phyloP scores from a whole-genome alignment of 345 rosid species.

The Sapria himalayana region DNA sequence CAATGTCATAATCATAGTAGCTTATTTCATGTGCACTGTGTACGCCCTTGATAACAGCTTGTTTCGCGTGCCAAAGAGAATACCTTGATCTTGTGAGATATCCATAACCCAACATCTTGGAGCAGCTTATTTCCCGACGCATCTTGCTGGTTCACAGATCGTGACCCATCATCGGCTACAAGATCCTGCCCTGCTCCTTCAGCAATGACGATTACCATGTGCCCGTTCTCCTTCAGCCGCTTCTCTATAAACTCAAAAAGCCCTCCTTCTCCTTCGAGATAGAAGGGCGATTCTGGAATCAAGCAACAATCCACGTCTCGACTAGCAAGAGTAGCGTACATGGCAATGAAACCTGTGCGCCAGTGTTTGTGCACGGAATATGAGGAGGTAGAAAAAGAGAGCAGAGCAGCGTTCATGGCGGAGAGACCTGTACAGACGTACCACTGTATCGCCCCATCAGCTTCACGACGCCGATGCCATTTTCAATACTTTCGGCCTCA shows the following conservation, averaged over 20 bases:
- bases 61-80: no score
- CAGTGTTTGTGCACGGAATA: no score
- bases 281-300: conserved; percentile 91
- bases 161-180: conserved; percentile 43
- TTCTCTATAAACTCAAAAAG: conserved; percentile 64
- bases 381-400: neutral
- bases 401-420: conserved; percentile 2
- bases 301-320: conserved; percentile 99
- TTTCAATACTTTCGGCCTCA: conserved; percentile 88
- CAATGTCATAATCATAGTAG: no score
- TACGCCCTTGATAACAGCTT: no score
- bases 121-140: conserved; percentile 80
- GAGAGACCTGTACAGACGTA: conserved; percentile 13
- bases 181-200: conserved; percentile 95
- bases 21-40: no score
- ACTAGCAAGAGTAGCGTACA: conserved; percentile 82
- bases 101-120: conserved; percentile 84
- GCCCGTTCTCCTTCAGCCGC: conserved; percentile 63
- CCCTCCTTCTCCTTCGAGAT: conserved; percentile 75
- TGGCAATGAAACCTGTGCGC: conserved; percentile 86
- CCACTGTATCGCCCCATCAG: conserved; percentile 98
- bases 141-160: conserved; percentile 32
- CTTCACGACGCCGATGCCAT: conserved; percentile 90
- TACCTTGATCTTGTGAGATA: conserved; percentile 79
- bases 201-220: conserved; percentile 68